Base-by-base conservation (phyloP, 1,284 basidiomycete genomes). In the Irpex sp. region DNA sequence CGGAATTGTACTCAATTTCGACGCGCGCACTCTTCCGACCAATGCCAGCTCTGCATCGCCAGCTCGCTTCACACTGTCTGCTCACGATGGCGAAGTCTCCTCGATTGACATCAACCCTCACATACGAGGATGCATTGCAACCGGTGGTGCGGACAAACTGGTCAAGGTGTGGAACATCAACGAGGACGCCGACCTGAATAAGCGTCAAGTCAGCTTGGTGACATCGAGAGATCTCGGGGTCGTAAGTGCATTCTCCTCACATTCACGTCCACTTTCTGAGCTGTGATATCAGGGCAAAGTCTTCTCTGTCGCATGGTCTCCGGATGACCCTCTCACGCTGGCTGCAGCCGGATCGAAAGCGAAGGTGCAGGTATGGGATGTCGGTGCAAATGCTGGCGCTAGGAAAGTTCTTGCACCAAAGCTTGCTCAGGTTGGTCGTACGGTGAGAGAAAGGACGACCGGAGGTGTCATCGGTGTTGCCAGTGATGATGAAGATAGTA, bases 91-190 rank as follows among this genome's bases (percentile, higher is more conserved):
- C n/a, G 91, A 95, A 0, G 91, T 88, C n/a, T 95, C 94, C 1
- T 86, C 92, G 0, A 80, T 99, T 57, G 97, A 99, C 74, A 83
- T 98, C 67, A 97, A 94, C 72, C 90, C 96, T 0, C 90, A 96
- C 73, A 86, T 99, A 60, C 90, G 88, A 60, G 96, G 96, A 1
- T 96, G 94, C 75, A 81, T 99, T 69, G 92, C 87, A 5, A 99
- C 97, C 0, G 96, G 94, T 17, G 97, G 97, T 1, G 89, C 92
- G 51, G 97, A 99, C 80, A 97, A 96, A 73, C 78, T 90, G 47
- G 92, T 98, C 75, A 97, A 97, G 76, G 80, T 98, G 5, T 99
- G 97, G 97, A 98, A 97, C 73, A 80, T 98, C 51, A 80, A 80
- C 58, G 88, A 90, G 58, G 85, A 89, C 66, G 82, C 82, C 11